Base-by-base conservation (phyloP, 2,329 filamentous ascomycete genomes). In the Botrytis squamosa region DNA sequence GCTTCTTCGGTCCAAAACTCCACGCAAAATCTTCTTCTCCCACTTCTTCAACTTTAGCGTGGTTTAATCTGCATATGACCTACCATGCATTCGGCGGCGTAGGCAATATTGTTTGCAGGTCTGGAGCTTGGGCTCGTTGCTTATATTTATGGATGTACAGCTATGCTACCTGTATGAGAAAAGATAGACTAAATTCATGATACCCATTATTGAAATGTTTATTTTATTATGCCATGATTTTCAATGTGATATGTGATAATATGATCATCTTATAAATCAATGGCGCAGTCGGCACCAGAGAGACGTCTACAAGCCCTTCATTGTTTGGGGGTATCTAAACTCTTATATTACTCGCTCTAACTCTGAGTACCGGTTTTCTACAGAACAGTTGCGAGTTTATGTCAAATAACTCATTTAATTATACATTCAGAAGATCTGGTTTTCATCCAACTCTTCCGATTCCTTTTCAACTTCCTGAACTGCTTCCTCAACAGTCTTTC, bases 171-270 rank as follows among this genome's bases (percentile, higher is more conserved):
- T 66, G 70, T 65, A 60, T 46, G 40, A 68, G 22, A 68, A 49
- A 72, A 72, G 63, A 72, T 40, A 57, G 29, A 72, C 40, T 68
- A 46, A 72, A 72, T 72, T 72, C 71, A 72, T 68, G 71, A 72
- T 72, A 72, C 71, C 63, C 71, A 60, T 52, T 72, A 60, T n/a
- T 68, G 52, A 60, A 55, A 49, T 33, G n/a, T 36, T 38, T 33
- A 25, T 36, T 46, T 20, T 33, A 22, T 59, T 44, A 7, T 57
- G 40, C 52, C 3, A 42, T 33, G 18, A 67, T 67, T 16, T 33
- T 4, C 40, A 20, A 29, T 40, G 44, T 64, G 20, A 29, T 5
- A 12, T 65, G 62, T 57, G 16, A 44, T 16, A 29, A 40, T 33
- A 38, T 57, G 49, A 44, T n/a, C 25, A n/a, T n/a, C 25, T 63